Percentiles rank a stretch among this genome's conserved stretches.
phyloP scores from a whole-genome alignment of 2,329 filamentous ascomycete species.

The Botrytis medusae region DNA sequence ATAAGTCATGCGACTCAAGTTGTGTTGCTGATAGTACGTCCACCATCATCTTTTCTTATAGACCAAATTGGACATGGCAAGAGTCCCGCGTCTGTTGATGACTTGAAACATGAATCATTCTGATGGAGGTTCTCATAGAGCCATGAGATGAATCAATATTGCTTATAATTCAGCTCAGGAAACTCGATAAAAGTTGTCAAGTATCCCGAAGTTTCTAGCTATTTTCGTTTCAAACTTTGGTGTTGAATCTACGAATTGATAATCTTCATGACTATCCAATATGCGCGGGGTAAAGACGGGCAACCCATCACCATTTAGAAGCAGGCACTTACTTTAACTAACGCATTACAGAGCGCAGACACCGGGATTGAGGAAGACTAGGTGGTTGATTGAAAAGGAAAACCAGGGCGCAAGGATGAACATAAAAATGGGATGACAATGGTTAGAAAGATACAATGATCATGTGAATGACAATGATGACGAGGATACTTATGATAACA shows the following conservation, averaged over 20 bases:
- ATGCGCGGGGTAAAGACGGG: too few relatives aligned
- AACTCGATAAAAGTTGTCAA: not conserved
- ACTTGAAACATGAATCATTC: not conserved
- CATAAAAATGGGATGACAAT: too few relatives aligned
- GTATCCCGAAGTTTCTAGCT: fast-evolving
- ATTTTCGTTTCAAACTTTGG: not conserved
- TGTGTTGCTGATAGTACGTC: fast-evolving
- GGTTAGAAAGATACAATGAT: not conserved
- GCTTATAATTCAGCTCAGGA: not conserved
- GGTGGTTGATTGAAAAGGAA: too few relatives aligned
- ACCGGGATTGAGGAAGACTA: too few relatives aligned
- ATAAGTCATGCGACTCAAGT: too few relatives aligned
- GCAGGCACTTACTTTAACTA: too few relatives aligned
- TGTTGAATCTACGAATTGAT: not conserved
- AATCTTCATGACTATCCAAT: not conserved
- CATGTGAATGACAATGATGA: not conserved
- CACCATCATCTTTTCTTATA: not conserved
- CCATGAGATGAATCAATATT: not conserved
- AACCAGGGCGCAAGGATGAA: too few relatives aligned
- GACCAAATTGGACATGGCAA: not conserved
- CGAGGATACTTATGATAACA: not conserved
- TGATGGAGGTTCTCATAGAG: not conserved
- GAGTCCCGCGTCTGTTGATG: not conserved
- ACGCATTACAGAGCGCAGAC: too few relatives aligned
- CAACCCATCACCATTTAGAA: too few relatives aligned